These are phyloP conservation scores for Pichia manshurica DNA, from an alignment of 805 yeast species.

Conservation along the genomic window DNA sequence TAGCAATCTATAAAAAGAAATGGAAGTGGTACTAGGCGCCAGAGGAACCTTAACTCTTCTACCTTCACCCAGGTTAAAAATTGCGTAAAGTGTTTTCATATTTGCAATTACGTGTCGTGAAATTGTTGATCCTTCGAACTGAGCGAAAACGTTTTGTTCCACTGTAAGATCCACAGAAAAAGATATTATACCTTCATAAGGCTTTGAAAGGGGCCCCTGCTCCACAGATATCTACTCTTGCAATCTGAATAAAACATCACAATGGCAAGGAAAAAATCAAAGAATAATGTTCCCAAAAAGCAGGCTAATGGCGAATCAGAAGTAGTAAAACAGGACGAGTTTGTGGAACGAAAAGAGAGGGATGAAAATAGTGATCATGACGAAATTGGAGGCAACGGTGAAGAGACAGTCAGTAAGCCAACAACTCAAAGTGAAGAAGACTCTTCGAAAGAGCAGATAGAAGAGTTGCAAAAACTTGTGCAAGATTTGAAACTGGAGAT, in stretches of 20 bases:
- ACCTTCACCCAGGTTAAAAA: too few relatives aligned
- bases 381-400: not conserved
- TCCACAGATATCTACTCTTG: too few relatives aligned
- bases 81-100: constrained; percentile 5
- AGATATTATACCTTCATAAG: too few relatives aligned
- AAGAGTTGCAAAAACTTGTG: constrained; percentile 6
- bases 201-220: too few relatives aligned
- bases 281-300: constrained; percentile 4
- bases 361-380: constrained; percentile 4
- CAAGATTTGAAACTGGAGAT: not conserved
- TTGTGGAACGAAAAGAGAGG: not conserved
- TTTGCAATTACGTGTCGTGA: constrained; percentile 1
- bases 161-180: not conserved
- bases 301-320: not conserved
- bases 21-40: too few relatives aligned
- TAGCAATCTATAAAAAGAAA: too few relatives aligned
- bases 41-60: too few relatives aligned
- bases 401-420: not conserved
- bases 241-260: too few relatives aligned
- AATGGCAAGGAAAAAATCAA: constrained; percentile 14
- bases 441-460: constrained; percentile 5
- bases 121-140: not conserved
- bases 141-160: not conserved
- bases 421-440: constrained; percentile 8
- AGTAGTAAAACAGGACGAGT: not conserved